Conservation (phyloP, 441 rosid genomes). For the Melastoma candidum region DNA sequence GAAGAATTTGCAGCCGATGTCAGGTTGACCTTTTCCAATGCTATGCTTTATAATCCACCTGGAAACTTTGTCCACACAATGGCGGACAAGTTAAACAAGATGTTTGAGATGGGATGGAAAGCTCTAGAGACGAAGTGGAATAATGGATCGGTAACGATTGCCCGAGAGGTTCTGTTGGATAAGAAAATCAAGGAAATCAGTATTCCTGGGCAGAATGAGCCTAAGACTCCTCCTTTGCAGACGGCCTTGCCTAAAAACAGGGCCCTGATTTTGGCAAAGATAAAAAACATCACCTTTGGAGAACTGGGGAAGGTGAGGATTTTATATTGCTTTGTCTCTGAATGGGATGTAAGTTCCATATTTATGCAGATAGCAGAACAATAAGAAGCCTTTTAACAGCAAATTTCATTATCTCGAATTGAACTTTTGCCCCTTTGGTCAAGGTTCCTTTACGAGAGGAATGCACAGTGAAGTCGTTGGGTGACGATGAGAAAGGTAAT, state of each 20-base stretch:
- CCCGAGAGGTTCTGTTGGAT: slow-evolving; percentile 12
- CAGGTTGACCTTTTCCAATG: slow-evolving; percentile 50
- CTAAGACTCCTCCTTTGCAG: slow-evolving; percentile 27
- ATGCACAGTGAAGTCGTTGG: slow-evolving; percentile 15
- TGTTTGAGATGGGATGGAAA: slow-evolving; percentile 64
- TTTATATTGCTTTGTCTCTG: not conserved
- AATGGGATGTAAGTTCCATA: not conserved
- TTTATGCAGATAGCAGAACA: not conserved
- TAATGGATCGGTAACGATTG: slow-evolving; percentile 16
- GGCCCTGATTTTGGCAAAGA: slow-evolving; percentile 19
- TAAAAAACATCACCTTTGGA: slow-evolving; percentile 16
- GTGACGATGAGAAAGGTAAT: slow-evolving; percentile 49
- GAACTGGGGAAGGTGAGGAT: slow-evolving; percentile 27
- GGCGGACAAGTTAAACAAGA: slow-evolving; percentile 30
- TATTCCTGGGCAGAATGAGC: slow-evolving; percentile 21
- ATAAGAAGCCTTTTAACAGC: not conserved
- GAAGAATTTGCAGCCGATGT: slow-evolving; percentile 62
- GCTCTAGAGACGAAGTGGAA: slow-evolving; percentile 38
- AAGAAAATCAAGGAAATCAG: slow-evolving; percentile 21
- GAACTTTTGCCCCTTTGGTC: slow-evolving; percentile 24
- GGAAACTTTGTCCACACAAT: slow-evolving; percentile 28
- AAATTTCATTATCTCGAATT: slow-evolving; percentile 2
- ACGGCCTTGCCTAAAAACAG: slow-evolving; percentile 22
- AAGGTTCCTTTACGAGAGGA: slow-evolving; percentile 27
- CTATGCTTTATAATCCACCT: slow-evolving; percentile 49